Percentiles rank a stretch among this genome's conserved stretches.
Evolutionary conservation across 2,329 filamentous ascomycete genomes (phyloP).

Genomic region (Ophiostoma pallidulum): DNA sequence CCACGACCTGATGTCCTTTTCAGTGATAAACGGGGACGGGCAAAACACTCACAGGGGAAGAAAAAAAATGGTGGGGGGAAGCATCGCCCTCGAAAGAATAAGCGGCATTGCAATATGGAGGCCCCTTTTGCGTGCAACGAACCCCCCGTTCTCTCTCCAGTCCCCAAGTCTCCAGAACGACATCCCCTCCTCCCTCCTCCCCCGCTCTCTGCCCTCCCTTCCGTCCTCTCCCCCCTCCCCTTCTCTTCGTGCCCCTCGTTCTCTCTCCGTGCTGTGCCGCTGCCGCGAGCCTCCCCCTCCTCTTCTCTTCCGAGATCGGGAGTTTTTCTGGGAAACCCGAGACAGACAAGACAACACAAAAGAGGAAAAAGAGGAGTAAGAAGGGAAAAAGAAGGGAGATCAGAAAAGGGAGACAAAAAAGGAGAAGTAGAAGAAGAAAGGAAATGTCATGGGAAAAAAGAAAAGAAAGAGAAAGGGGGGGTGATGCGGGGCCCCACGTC

Average conservation of each 20-base stretch:
- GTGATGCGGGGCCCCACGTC: slow-evolving; percentile 15
- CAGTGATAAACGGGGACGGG: not conserved
- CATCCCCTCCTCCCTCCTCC: too few relatives aligned
- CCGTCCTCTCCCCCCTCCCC: too few relatives aligned
- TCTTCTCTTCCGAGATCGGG: too few relatives aligned
- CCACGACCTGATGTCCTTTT: slow-evolving; percentile 3
- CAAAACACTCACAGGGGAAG: slow-evolving; percentile 8
- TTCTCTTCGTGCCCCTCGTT: too few relatives aligned
- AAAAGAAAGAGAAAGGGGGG: not conserved
- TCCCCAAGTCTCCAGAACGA: too few relatives aligned
- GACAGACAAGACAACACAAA: not conserved
- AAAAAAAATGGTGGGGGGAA: slow-evolving; percentile 13
- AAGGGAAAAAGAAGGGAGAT: too few relatives aligned
- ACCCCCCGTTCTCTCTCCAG: too few relatives aligned
- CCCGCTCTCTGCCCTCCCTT: too few relatives aligned
- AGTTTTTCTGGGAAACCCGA: not conserved
- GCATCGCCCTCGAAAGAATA: slow-evolving; percentile 20
- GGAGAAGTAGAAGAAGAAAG: not conserved
- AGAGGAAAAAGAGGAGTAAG: not conserved
- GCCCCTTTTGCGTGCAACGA: too few relatives aligned
- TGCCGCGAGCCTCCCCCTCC: too few relatives aligned
- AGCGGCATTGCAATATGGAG: slow-evolving; percentile 20
- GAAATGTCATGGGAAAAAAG: not conserved
- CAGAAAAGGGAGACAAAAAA: not conserved
- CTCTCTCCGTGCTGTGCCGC: too few relatives aligned